Percentiles rank a stretch among this genome's conserved stretches.
phyloP scores from a whole-genome alignment of 2,329 filamentous ascomycete genomes.

The Ophiocordyceps camponoti-rufipedis region DNA sequence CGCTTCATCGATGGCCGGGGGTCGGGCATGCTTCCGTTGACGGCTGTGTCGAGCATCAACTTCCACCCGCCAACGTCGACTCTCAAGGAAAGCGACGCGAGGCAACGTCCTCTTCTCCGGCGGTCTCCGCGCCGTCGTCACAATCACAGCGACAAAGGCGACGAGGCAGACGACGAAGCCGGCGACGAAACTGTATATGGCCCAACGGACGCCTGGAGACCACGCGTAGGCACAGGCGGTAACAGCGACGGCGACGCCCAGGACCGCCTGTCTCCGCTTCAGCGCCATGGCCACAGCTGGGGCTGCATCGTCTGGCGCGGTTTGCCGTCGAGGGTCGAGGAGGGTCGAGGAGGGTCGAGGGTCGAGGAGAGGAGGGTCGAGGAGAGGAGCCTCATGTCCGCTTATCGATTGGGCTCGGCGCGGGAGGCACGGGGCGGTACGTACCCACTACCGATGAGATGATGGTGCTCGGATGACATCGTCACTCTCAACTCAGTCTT shows the following conservation, averaged over 20 bases:
- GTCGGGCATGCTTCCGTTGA: constrained; percentile 19
- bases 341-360: too few relatives aligned
- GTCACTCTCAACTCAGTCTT: too few relatives aligned
- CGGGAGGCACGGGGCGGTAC: too few relatives aligned
- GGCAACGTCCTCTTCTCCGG: not conserved
- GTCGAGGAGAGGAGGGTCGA: too few relatives aligned
- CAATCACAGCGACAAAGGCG: constrained; percentile 31
- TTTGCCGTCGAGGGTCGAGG: too few relatives aligned
- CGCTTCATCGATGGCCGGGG: too few relatives aligned
- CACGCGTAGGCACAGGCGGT: constrained; percentile 79
- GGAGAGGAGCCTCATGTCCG: too few relatives aligned
- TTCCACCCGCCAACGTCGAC: constrained; percentile 52
- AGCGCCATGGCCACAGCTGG: constrained; percentile 40
- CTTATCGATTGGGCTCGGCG: too few relatives aligned
- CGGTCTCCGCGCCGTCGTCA: not conserved
- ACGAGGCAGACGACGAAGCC: constrained; percentile 42
- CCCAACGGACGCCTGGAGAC: constrained; percentile 57
- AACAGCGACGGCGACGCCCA: constrained; percentile 52
- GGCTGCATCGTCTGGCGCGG: constrained; percentile 15
- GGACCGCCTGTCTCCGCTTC: constrained; percentile 52
- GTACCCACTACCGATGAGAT: too few relatives aligned
- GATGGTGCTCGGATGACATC: too few relatives aligned
- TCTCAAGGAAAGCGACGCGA: constrained; percentile 39
- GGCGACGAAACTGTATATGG: constrained; percentile 64
- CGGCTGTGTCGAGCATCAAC: constrained; percentile 44